Evolutionary conservation across 2,329 filamentous ascomycete species (phyloP), one percentile per base, ranked within the genome.

Genomic region (Aureobasidium sp.): DNA sequence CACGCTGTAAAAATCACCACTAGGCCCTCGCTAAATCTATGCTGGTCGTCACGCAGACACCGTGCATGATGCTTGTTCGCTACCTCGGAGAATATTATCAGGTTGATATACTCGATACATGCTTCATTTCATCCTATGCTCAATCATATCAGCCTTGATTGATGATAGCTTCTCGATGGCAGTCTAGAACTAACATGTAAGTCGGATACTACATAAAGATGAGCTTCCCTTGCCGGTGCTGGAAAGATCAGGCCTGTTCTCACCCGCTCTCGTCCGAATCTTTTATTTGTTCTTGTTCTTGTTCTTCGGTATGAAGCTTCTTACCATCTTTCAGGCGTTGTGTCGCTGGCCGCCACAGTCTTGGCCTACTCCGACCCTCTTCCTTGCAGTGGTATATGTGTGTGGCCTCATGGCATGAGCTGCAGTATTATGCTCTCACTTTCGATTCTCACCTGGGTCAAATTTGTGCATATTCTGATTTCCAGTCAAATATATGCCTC

Each of bases 371-470:
- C 74, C 43, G 67, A 73, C 49, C 76, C 75, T 17, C 64, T 71
- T 53, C 29, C 71, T 25, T 78, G 76, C 69, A 70, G 68, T 10
- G 76, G 76, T 40, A 64, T 66, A 11, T 78, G 76, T 67, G 71
- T 19, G 15, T 2, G 31, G 13, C 4, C 6, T n/a, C 31, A 8
- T 53, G 21, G 33, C 17, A 40, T 19, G 19, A 29, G 35, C 35
- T 53, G 47, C 33, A 38, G 35, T 29, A 21, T 53, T 9, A 10
- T 37, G 19, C 21, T 40, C 4, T 8, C 1, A 38, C 1, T 4
- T 38, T 37, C 5, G 19, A 17, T n/a, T 10, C 31, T 35, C 4
- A 15, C 13, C 10, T 49, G 8, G 15, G 7, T 29, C 15, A 17
- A 29, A 2, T 2, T 29, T 29, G 23, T n/a, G 15, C 25, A 46